Evolutionary conservation across 164 flowering plant genomes (phyloP), one percentile per base, ranked within the genome.

Genomic region (Vitis amurensis): DNA sequence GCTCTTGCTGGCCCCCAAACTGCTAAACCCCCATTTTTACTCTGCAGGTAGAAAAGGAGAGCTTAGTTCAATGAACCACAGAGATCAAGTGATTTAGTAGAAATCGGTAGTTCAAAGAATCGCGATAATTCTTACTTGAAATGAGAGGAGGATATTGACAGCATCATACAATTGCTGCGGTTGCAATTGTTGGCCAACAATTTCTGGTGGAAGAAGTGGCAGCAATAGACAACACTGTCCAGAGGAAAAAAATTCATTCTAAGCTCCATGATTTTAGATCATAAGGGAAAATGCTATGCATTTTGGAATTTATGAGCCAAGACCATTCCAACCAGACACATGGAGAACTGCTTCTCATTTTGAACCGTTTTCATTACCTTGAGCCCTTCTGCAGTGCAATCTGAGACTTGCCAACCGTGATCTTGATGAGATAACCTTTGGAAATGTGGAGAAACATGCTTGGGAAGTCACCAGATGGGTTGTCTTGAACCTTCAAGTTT

Each of bases 391-490:
- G 75, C 70, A 0, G 75, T 67, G 61, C 75, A 73, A 47, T 73
- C 71, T 5, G 75, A 73, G 17, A 73, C 75, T 23, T 19, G 71
- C 75, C 75, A 73, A 3, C 75, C 67, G 10, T 73, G 71, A 44
- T 73, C 75, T 61, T 19, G 58, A 4, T 14, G 44, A 0, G 75
- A 73, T 48, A 67, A 73, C 71, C 75, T 47, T 67, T 73, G 8
- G 71, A 60, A 31, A 37, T 73, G 48, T 73, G 75, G 1, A 67
- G 44, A 16, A 51, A 31, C 71, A 52, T 60, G 16, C 27, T 48
- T 8, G 8, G 11, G n/a, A 59, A 67, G 27, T 73, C 50, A 6
- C 75, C 75, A 9, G 57, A 3, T 0, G 65, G 64, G 15, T 67
- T 66, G 3, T 67, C 71, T 14, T 30, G 49, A 8, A 72, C 65